These are phyloP conservation scores for Casuarina cunninghamiana DNA, from an alignment of 306 rosid species.

Conservation along the genomic window DNA sequence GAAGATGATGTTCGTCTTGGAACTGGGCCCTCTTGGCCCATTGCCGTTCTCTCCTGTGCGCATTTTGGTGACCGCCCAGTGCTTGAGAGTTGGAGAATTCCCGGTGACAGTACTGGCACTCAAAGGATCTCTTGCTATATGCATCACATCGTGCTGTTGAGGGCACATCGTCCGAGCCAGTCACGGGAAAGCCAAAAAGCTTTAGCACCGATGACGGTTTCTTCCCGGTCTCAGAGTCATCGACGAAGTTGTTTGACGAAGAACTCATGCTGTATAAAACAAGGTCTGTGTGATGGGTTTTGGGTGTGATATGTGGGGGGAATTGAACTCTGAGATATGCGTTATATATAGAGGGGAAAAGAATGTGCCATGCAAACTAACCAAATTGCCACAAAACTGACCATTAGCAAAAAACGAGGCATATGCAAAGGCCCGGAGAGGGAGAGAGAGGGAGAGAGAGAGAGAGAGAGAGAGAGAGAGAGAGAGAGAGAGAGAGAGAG, in stretches of 20 bases:
- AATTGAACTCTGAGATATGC: neutral
- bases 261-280: neutral
- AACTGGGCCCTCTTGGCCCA: slow-evolving; percentile 23
- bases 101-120: slow-evolving; percentile 36
- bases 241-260: neutral
- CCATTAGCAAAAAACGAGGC: neutral
- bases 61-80: slow-evolving; percentile 46
- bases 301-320: neutral
- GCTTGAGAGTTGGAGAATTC: slow-evolving; percentile 36
- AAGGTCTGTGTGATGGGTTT: neutral
- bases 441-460: no score
- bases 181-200: slow-evolving; percentile 20
- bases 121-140: slow-evolving; percentile 13
- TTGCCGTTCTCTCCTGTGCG: slow-evolving; percentile 36
- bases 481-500: no score
- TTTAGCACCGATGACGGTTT: slow-evolving; percentile 12
- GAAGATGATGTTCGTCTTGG: neutral
- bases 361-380: neutral
- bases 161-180: neutral
- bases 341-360: neutral
- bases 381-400: neutral
- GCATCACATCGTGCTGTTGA: neutral
- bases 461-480: no score
- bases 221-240: neutral
- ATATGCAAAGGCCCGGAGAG: neutral